phyloP scores from a whole-genome alignment of 768 basidiomycete species.

The Leccinum arenicola region DNA sequence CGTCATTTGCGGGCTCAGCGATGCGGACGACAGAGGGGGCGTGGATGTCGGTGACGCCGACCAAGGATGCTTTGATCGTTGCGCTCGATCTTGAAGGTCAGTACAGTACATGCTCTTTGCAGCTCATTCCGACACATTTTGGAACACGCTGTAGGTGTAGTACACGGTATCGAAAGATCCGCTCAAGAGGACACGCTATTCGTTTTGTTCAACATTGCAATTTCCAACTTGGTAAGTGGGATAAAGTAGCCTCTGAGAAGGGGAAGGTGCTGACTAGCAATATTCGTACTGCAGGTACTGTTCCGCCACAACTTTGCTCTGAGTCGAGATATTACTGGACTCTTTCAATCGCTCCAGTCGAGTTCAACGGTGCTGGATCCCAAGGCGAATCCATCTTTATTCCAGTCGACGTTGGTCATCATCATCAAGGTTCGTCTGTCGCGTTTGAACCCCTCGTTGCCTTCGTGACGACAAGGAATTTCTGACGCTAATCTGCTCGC shows the following conservation, averaged over 20 bases:
- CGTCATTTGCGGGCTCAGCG: slow-evolving; percentile 63
- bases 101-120: not conserved
- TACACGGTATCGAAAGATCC: slow-evolving; percentile 62
- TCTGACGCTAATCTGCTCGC: not conserved
- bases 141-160: slow-evolving; percentile 32
- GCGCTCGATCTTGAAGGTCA: slow-evolving; percentile 64
- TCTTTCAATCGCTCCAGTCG: slow-evolving; percentile 61
- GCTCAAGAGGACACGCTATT: slow-evolving; percentile 62
- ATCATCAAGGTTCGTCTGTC: slow-evolving; percentile 51
- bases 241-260: not conserved
- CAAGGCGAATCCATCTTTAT: slow-evolving; percentile 52
- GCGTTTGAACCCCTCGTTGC: not conserved
- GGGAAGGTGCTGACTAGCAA: not conserved
- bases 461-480: not conserved
- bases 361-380: slow-evolving; percentile 58
- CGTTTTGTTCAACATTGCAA: slow-evolving; percentile 62
- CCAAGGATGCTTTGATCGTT: slow-evolving; percentile 50
- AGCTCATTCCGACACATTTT: not conserved
- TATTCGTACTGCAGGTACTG: slow-evolving; percentile 41
- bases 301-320: slow-evolving; percentile 67
- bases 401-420: slow-evolving; percentile 56
- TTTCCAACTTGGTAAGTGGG: slow-evolving; percentile 59
- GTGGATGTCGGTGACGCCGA: slow-evolving; percentile 67
- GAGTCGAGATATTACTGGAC: slow-evolving; percentile 56
- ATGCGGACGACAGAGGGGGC: slow-evolving; percentile 67